Base-by-base conservation (phyloP, 768 basidiomycete genomes). In the Pleurotus tuoliensis region DNA sequence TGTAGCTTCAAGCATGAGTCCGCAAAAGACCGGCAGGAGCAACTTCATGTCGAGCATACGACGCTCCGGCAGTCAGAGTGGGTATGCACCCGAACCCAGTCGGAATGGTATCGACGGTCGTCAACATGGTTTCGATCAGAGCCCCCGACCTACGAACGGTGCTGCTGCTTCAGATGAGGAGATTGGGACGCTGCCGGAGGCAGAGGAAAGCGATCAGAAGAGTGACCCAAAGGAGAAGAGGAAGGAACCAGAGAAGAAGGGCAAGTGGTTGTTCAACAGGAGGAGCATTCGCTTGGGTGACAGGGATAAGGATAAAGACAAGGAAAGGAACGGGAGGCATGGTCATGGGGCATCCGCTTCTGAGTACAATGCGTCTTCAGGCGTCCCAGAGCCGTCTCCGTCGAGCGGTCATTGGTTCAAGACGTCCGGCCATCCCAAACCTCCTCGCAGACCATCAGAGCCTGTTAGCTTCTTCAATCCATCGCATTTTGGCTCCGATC, bases 211-310 rank as follows among this genome's bases (percentile, higher is more conserved):
- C 64, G 67, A 68, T 64, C 62, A 77, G 63, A 64, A 74, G 64
- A 49, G 43, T 20, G 70, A 68, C 56, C 66, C 66, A 57, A 76
- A 75, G 62, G 71, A 73, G 66, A 62, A 61, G 41, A 66, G 69
- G 66, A 74, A 73, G 63, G 75, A 79, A 61, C 61, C 74, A 12
- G 75, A 73, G 43, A 74, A 73, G 55, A 78, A 78, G 61, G 60
- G 72, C 13, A 73, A 74, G 38, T 86, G 83, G 82, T 83, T 82
- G 61, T 62, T 66, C 27, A 80, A 79, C 64, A 75, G 81, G 51
- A 83, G 78, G 67, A 82, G 78, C 61, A 65, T 80, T 57, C 70
- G 71, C 50, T 38, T 72, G 27, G 49, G 56, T 39, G 30, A 58
- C 57, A 38, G 30, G 30, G 59, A 63, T 30, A 63, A 66, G 53